Conservation (phyloP, 768 basidiomycete genomes). For the Hericium rajendrae region DNA sequence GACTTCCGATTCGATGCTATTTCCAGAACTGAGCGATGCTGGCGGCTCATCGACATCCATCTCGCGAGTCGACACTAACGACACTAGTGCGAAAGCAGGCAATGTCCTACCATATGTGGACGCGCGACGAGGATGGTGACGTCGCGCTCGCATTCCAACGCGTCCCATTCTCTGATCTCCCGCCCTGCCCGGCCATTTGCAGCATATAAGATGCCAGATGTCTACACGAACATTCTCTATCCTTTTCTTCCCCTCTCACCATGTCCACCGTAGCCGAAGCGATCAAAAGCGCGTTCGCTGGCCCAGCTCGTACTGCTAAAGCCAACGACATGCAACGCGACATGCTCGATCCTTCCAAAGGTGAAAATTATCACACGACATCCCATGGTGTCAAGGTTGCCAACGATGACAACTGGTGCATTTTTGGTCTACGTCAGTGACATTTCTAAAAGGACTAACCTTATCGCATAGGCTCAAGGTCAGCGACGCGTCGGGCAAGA, state of each 20-base stretch:
- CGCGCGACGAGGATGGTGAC: not conserved
- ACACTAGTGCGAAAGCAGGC: no score
- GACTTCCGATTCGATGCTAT: no score
- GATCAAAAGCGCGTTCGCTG: slow-evolving; percentile 9
- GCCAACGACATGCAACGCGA: slow-evolving; percentile 23
- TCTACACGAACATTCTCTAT: no score
- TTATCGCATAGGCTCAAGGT: slow-evolving; percentile 41
- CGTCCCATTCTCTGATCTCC: not conserved
- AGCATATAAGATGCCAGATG: not conserved
- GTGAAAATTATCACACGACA: slow-evolving; percentile 36
- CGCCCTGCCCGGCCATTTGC: not conserved
- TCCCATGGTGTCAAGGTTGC: slow-evolving; percentile 51
- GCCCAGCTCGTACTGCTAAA: slow-evolving; percentile 2
- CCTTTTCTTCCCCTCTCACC: slow-evolving; percentile 12
- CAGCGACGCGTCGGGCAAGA: slow-evolving; percentile 26
- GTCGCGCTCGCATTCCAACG: not conserved
- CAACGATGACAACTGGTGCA: slow-evolving; percentile 60
- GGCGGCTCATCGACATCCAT: no score
- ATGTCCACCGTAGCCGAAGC: slow-evolving; percentile 2
- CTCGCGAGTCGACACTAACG: no score
- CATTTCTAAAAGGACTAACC: not conserved
- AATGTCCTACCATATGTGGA: no score
- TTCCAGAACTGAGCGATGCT: no score
- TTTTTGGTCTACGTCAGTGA: not conserved
- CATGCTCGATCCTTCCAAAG: slow-evolving; percentile 21